Base-by-base conservation (phyloP, 371 early-diverging fungal genomes). In the Saksenaea vasiformis region DNA sequence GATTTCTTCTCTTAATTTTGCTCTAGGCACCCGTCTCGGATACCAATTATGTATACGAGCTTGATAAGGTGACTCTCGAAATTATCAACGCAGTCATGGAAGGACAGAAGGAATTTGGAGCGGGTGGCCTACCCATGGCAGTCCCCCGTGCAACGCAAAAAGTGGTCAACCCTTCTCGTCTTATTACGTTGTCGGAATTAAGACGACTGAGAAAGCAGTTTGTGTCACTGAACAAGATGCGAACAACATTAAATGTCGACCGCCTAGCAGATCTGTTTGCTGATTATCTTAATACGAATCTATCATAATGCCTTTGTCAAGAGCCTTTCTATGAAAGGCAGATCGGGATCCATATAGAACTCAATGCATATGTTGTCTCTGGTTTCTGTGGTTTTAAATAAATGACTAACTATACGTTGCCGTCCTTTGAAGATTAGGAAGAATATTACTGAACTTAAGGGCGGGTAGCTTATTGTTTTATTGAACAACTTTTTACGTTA, bases 11-110 rank as follows among this genome's bases (percentile, higher is more conserved):
- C n/a, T 54, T 60, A 53, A 44, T 60, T 22, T 53, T 19, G 1
- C 11, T 38, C 10, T 24, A 83, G 85, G 94, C 93, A 80, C 96
- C 96, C 0, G 89, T 93, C 0, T 88, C 91, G 15, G 92, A 91
- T 38, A 92, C 96, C 19, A 95, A 95, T 70, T 95, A 95, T 65
- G 78, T 97, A 38, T 90, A 92, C 61, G 94, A 95, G 69, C 81
- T 97, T 58, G 98, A 98, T 66, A 82, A 86, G 55, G 84, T 87
- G 11, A 92, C 94, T 0, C 77, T 89, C 66, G 90, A 91, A 37
- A 83, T 97, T n/a, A 87, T 94, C 15, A 87, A 90, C 61, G 87
- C 86, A 0, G 76, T 95, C 14, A 65, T 94, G 47, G 90, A 90
- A 28, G 87, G 87, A 17, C 95, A 94, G 73, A 90, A 90, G 47